Base-by-base conservation (phyloP, 1,284 basidiomycete genomes). In the Mycena sp. region DNA sequence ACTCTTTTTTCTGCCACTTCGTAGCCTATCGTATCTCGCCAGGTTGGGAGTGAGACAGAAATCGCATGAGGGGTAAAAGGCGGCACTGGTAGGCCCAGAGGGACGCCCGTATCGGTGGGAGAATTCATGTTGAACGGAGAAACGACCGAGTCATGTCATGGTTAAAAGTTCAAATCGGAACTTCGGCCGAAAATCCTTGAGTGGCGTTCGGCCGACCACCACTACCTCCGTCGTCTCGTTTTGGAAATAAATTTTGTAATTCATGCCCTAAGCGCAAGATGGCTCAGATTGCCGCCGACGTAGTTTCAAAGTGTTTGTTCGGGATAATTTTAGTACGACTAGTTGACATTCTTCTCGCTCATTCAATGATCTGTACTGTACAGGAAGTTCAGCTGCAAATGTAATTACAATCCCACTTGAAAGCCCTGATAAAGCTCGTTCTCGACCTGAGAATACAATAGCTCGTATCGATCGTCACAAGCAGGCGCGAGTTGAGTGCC, bases 11-110 rank as follows among this genome's bases (percentile, higher is more conserved):
- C 89, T 16, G 95, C 95, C 72, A 95, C 92, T 77, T 99, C 97
- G 71, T 99, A 99, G 14, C 85, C 96, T 49, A 99, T 87, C 70
- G 93, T 95, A 78, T 99, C 98, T 53, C 83, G 81, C 97, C 97
- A 99, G 19, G 87, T 94, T 0, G 98, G 98, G 0, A 99, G 84
- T 7, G 96, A 98, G n/a, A 99, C 96, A 1, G 95, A 97, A 65
- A 99, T 95, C 38, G 98, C 98, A 73, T 99, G 98, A 5, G 90
- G 85, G 0, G 88, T 91, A 72, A 85, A 83, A 0, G 89, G 84
- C 23, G 91, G 90, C 1, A 92, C 82, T 3, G 87, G 67, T 23
- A 78, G 74, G 2, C 91, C 90, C 16, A 91, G 71, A 2, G 83
- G 71, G 19, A 80, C 71, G 40, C 69, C 63, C 44, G 48, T 57